Evolutionary conservation across 352 stramenopile genomes (phyloP).

Genomic region (Phytophthora megakarya): DNA sequence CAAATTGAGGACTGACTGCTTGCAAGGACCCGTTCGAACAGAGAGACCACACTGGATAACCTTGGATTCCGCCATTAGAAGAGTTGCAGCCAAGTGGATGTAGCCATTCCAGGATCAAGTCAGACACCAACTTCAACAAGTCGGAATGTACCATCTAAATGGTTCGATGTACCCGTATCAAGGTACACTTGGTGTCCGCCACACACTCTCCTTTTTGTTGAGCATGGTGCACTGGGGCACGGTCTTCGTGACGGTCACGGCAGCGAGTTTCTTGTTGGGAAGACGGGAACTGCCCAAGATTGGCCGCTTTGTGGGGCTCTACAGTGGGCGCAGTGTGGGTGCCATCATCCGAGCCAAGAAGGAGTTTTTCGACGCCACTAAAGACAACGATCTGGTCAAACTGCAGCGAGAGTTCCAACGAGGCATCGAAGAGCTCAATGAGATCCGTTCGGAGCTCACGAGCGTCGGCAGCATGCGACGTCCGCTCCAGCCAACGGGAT

Average conservation of each 20-base stretch:
- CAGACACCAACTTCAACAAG: slow-evolving; percentile 9
- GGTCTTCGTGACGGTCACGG: slow-evolving; percentile 69
- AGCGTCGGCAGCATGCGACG: slow-evolving; percentile 69
- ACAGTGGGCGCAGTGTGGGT: slow-evolving; percentile 65
- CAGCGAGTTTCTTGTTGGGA: slow-evolving; percentile 67
- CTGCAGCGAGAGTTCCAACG: slow-evolving; percentile 80
- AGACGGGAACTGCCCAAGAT: slow-evolving; percentile 76
- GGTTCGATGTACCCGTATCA: neutral
- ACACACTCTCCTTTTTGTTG: slow-evolving; percentile 10
- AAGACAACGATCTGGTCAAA: slow-evolving; percentile 81
- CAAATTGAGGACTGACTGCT: slow-evolving; percentile 19
- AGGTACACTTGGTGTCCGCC: slow-evolving; percentile 12
- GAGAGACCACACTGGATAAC: neutral
- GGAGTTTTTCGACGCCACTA: slow-evolving; percentile 84
- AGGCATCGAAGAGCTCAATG: slow-evolving; percentile 79
- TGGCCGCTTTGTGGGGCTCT: slow-evolving; percentile 59
- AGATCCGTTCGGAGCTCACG: slow-evolving; percentile 78
- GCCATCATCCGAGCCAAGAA: slow-evolving; percentile 80
- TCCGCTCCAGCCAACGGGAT: slow-evolving; percentile 48
- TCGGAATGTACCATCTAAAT: neutral
- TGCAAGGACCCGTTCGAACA: neutral
- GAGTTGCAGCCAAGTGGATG: neutral
- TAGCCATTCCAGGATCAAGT: slow-evolving; percentile 17
- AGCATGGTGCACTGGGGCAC: slow-evolving; percentile 70
- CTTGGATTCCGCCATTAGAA: neutral